Evolutionary conservation across 306 rosid genomes (phyloP).

Genomic region (Rosa multiflora): DNA sequence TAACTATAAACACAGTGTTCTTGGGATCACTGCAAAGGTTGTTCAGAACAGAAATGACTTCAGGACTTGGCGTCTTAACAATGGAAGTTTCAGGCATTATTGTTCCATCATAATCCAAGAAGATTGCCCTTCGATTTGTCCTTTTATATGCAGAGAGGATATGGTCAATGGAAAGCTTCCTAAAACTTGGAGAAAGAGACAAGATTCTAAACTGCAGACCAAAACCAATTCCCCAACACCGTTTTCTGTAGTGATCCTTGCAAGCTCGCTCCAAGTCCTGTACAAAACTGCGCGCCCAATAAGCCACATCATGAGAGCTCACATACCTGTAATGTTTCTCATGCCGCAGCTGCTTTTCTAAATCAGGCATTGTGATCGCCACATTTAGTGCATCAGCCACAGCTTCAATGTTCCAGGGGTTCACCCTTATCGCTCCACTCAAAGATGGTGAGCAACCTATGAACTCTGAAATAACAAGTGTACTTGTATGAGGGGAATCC

Average conservation of each 20-base stretch:
- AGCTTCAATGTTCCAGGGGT: conserved; percentile 75
- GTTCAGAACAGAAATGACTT: conserved; percentile 63
- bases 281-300: conserved; percentile 68
- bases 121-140: conserved; percentile 66
- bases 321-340: conserved; percentile 78
- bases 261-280: conserved; percentile 75
- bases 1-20: conserved; percentile 80
- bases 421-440: conserved; percentile 90
- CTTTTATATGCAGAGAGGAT: conserved; percentile 65
- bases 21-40: conserved; percentile 63
- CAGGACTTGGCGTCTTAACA: conserved; percentile 52
- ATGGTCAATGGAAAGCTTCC: conserved; percentile 66
- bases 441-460: conserved; percentile 88
- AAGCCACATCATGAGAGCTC: conserved; percentile 83
- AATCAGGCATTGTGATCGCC: conserved; percentile 53
- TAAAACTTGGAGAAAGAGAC: conserved; percentile 82
- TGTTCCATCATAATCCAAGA: conserved; percentile 93
- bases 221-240: conserved; percentile 79
- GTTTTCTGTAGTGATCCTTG: conserved; percentile 61
- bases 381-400: conserved; percentile 74
- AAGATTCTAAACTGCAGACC: conserved; percentile 70
- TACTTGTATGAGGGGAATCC: conserved; percentile 50
- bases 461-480: conserved; percentile 83
- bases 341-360: conserved; percentile 67
- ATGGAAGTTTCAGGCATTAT: conserved; percentile 64